phyloP scores from a whole-genome alignment of 306 rosid genomes.

The Ormosia semicastrata region DNA sequence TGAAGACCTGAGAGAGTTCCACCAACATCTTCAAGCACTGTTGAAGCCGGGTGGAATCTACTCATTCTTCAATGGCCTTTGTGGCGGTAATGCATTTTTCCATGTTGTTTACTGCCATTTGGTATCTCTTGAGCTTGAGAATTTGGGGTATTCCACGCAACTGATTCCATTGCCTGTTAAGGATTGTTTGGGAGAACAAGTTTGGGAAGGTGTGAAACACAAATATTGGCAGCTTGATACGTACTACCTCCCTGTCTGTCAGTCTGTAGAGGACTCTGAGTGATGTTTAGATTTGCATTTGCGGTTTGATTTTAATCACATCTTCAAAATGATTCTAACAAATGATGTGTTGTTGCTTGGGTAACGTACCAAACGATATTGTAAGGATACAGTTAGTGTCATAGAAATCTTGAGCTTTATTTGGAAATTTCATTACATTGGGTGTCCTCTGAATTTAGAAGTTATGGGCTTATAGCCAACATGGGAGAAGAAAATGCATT shows the following conservation, averaged over 20 bases:
- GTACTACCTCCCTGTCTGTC: slow-evolving; percentile 90
- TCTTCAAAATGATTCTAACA: slow-evolving; percentile 18
- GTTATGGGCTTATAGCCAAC: not conserved
- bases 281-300: slow-evolving; percentile 27
- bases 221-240: slow-evolving; percentile 97
- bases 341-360: slow-evolving; percentile 1
- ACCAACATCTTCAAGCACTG: slow-evolving; percentile 73
- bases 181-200: slow-evolving; percentile 80
- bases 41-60: slow-evolving; percentile 85
- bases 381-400: slow-evolving; percentile 14
- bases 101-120: slow-evolving; percentile 89
- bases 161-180: slow-evolving; percentile 88
- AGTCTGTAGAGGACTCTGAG: slow-evolving; percentile 54
- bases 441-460: slow-evolving; percentile 6
- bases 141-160: slow-evolving; percentile 82
- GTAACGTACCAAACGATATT: not conserved
- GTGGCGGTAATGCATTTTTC: slow-evolving; percentile 94
- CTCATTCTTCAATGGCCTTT: slow-evolving; percentile 91
- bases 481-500: not conserved
- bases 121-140: slow-evolving; percentile 89
- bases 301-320: slow-evolving; percentile 6
- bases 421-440: not conserved
- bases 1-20: slow-evolving; percentile 90
- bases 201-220: slow-evolving; percentile 96
- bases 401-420: slow-evolving; percentile 15